Base-by-base conservation (phyloP, 352 stramenopile genomes). In the Globisporangium orthogonon region DNA sequence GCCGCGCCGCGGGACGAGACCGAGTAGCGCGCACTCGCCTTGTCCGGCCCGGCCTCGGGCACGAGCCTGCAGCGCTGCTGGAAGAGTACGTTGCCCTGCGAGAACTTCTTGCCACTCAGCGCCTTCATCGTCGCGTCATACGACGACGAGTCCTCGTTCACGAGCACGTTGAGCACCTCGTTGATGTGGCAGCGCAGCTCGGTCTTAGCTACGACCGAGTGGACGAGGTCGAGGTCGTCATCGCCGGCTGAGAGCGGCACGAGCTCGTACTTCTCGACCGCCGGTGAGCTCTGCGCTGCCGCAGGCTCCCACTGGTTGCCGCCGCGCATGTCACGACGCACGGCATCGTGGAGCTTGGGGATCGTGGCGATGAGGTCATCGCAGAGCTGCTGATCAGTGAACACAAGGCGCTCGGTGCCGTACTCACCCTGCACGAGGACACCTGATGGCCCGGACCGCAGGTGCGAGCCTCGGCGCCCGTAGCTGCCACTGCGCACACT, bases 301-400 rank as follows among this genome's bases (percentile, higher is more conserved):
- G 23, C 23, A 23, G 53, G 50, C 49, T 76, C 80, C 74, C 71
- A 83, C 17, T 60, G 52, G 15, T 54, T 23, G 23, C 23, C 61
- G 43, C 75, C 70, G 52, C 64, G 63, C 18, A 67, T 63, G 44
- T 72, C 70, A 29, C 62, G 62, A 10, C 62, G 46, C 46, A 74
- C 70, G 18, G 73, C 74, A 17, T 63, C 58, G 50, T 78, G 68
- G 40, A 87, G 63, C 65, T 84, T 84, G 31, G 73, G 66, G 52
- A 87, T 75, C 43, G 77, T 84, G 2, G 68, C 67, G n/a, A 87
- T 59, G 40, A 86, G 65, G 52, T 87, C 74, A 58, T 80, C 71
- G 48, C 68, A 76, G 62, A 87, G 73, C 59, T 86, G 61, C 41
- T 86, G 68, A 52, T 80, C 69, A 48, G 74, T 65, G 58, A 87